phyloP scores from a whole-genome alignment of 2,329 filamentous ascomycete species.

The Penicillium psychrosexuale region DNA sequence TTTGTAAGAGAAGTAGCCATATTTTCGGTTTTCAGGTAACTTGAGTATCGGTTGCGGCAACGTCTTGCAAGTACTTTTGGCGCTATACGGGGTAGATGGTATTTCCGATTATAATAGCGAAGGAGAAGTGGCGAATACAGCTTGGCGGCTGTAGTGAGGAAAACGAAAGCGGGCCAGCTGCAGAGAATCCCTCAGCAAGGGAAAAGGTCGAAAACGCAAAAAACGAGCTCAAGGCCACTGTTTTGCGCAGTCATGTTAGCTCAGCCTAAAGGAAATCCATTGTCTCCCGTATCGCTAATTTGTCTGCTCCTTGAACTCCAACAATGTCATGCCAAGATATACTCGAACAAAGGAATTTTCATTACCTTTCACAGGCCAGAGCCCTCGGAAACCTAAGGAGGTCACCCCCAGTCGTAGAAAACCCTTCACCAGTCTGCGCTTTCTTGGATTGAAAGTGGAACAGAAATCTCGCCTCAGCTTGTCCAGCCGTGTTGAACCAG shows the following conservation, averaged over 20 bases:
- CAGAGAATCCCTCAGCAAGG: slow-evolving; percentile 15
- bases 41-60: slow-evolving; percentile 36
- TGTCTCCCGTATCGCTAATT: not conserved
- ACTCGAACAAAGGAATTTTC: slow-evolving; percentile 1
- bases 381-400: slow-evolving; percentile 12
- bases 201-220: slow-evolving; percentile 3
- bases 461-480: slow-evolving; percentile 31
- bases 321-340: not conserved
- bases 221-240: slow-evolving; percentile 30
- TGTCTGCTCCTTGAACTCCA: not conserved
- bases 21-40: slow-evolving; percentile 28
- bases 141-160: slow-evolving; percentile 50
- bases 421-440: slow-evolving; percentile 23
- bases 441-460: slow-evolving; percentile 16
- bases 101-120: slow-evolving; percentile 52
- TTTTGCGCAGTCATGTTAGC: slow-evolving; percentile 35
- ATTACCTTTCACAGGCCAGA: slow-evolving; percentile 37
- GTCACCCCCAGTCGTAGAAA: slow-evolving; percentile 23
- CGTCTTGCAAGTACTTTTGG: slow-evolving; percentile 47
- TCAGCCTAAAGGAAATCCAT: slow-evolving; percentile 3
- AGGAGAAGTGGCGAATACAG: slow-evolving; percentile 71
- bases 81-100: slow-evolving; percentile 43
- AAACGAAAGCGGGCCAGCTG: slow-evolving; percentile 14
- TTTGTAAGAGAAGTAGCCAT: slow-evolving; percentile 39
- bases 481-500: slow-evolving; percentile 41